Evolutionary conservation across 202 grass and related monocot species (phyloP).

Genomic region (Panicum hallii): DNA sequence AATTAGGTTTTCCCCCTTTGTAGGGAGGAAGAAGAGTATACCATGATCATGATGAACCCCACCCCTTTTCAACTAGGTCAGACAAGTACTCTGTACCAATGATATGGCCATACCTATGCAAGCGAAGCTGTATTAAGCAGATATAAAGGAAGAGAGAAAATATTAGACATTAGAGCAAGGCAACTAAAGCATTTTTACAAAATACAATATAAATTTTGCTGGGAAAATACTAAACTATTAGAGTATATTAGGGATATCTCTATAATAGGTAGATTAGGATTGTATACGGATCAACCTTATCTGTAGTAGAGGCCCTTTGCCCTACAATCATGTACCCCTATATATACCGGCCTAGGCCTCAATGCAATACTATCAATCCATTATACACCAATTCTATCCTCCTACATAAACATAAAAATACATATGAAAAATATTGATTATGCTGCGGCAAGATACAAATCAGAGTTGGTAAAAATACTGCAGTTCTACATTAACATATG

Average conservation of each 20-base stretch:
- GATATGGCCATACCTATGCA: slow-evolving; percentile 72
- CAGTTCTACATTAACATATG: slow-evolving; percentile 28
- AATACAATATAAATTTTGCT: not conserved
- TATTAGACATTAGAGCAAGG: slow-evolving; percentile 32
- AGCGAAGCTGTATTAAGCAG: slow-evolving; percentile 70
- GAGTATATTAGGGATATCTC: too few species aligned
- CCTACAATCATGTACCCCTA: too few species aligned
- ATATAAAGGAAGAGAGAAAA: slow-evolving; percentile 32
- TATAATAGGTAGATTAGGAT: too few species aligned
- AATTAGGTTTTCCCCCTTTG: slow-evolving; percentile 14
- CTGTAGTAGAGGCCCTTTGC: too few species aligned
- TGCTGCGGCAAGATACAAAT: slow-evolving; percentile 21
- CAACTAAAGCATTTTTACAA: not conserved
- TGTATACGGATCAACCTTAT: too few species aligned
- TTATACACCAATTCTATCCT: too few species aligned
- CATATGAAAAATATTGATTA: slow-evolving; percentile 10
- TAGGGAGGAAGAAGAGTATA: slow-evolving; percentile 45
- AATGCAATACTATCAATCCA: too few species aligned
- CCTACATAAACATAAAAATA: not conserved
- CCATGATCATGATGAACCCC: slow-evolving; percentile 76
- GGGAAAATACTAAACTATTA: not conserved
- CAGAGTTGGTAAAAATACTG: slow-evolving; percentile 16
- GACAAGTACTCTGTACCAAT: slow-evolving; percentile 92
- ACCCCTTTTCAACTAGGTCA: slow-evolving; percentile 97
- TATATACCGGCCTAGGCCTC: too few species aligned